Base-by-base conservation (phyloP, 352 stramenopile species). In the Pelagophyceae sp. region DNA sequence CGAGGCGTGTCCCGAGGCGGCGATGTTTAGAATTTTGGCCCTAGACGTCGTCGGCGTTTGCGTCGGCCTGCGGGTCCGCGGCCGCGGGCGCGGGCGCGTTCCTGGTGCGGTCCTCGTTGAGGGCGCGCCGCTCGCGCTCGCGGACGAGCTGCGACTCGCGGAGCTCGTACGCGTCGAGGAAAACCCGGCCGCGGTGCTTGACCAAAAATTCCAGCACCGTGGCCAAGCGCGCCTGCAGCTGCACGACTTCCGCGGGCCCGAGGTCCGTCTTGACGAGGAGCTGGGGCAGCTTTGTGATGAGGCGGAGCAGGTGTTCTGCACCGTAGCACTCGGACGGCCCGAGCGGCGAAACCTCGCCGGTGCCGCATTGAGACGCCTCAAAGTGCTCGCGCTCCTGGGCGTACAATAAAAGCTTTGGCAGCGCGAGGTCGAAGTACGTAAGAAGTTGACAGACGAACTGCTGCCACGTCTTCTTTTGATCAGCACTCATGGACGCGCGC, bases 301-400 rank as follows among this genome's bases (percentile, higher is more conserved):
- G 38, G 17, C 76, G 76, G n/a, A 79, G 33, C 11, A 79, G 71
- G 71, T 79, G 76, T 35, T 79, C 76, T 17, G 64, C 76, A n/a
- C 75, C 75, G 32, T 51, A 76, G 33, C 65, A 5, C 6, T 33
- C 45, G 23, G 45, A 54, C 35, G 20, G 33, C 23, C 5, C 29
- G 23, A n/a, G 58, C 61, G 61, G 3, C 29, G 3, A 3, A 31
- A 27, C 29, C n/a, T 29, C 15, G 15, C 38, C 38, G 20, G 72
- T 27, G 38, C 40, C 23, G n/a, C n/a, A n/a, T n/a, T n/a, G n/a
- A n/a, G n/a, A n/a, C 17, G 6, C 11, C 5, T 79, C 71, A 1
- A 6, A 78, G 38, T 79, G 77, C 31, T 78, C 33, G 15, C 74
- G 54, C 51, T 80, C 72, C 15, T 78, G 35, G 33, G 70, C 31